Evolutionary conservation across 1,284 basidiomycete species (phyloP).

Genomic region (Papiliotrema fonsecae): DNA sequence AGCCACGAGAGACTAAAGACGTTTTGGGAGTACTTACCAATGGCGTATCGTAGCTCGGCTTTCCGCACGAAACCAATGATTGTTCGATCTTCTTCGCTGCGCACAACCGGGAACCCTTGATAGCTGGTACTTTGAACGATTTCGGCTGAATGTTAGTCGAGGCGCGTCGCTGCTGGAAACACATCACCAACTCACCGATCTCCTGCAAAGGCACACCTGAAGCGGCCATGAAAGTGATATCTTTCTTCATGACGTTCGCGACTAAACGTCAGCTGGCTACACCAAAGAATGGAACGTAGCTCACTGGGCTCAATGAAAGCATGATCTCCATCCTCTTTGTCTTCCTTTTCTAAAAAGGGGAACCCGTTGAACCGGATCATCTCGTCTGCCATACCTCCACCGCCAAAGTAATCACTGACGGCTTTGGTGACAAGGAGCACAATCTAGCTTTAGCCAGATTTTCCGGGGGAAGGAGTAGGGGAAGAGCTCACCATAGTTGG

Average conservation of each 20-base stretch:
- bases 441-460: conserved; percentile 57
- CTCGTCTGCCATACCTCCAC: conserved; percentile 92
- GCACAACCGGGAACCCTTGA: conserved; percentile 88
- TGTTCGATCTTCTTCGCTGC: conserved; percentile 52
- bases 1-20: background rate
- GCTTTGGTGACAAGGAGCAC: conserved; percentile 94
- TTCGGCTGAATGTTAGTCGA: conserved; percentile 50
- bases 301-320: conserved; percentile 81
- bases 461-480: too few species aligned
- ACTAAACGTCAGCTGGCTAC: conserved; percentile 53
- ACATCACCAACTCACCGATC: conserved; percentile 58
- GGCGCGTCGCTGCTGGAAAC: too few species aligned
- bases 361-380: conserved; percentile 97
- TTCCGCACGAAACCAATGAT: conserved; percentile 86
- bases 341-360: conserved; percentile 79
- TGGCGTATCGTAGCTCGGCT: conserved; percentile 75
- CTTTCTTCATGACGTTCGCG: conserved; percentile 79
- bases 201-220: conserved; percentile 70
- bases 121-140: conserved; percentile 66
- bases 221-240: conserved; percentile 67
- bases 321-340: conserved; percentile 89
- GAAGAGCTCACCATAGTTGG: conserved; percentile 80
- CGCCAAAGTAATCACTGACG: conserved; percentile 91
- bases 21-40: conserved; percentile 55
- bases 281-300: conserved; percentile 6